Conservation (phyloP, 768 basidiomycete species). For the Calocera cornea region DNA sequence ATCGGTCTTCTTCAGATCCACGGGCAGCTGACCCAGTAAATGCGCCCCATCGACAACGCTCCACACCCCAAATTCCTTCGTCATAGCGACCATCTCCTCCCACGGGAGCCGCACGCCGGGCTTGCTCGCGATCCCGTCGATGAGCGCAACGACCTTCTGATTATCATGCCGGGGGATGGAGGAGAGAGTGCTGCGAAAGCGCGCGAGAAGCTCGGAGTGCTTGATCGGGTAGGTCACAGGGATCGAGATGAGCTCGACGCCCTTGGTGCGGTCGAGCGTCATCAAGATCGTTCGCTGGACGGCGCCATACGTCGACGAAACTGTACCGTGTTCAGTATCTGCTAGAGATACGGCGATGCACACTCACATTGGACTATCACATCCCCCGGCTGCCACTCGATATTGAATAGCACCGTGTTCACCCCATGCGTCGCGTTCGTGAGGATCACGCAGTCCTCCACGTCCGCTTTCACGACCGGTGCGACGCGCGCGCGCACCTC, state of each 20-base stretch:
- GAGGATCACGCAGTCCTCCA: conserved; percentile 30
- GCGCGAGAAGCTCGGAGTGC: conserved; percentile 40
- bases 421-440: conserved; percentile 52
- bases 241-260: conserved; percentile 30
- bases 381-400: conserved; percentile 55
- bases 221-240: conserved; percentile 42
- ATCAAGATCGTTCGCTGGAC: conserved; percentile 38
- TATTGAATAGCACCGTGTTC: conserved; percentile 51
- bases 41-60: conserved; percentile 73
- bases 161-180: conserved; percentile 18
- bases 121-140: conserved; percentile 51
- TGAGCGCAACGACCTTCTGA: conserved; percentile 48
- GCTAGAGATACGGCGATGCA: background rate
- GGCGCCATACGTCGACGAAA: conserved; percentile 44
- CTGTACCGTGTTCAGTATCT: conserved; percentile 21
- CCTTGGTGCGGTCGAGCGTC: conserved; percentile 36
- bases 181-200: conserved; percentile 32
- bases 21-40: conserved; percentile 50
- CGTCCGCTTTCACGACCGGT: conserved; percentile 21
- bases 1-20: conserved; percentile 40
- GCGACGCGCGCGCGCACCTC: conserved; percentile 21
- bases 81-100: conserved; percentile 54
- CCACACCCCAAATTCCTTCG: conserved; percentile 46
- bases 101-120: conserved; percentile 57
- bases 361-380: conserved; percentile 44